A percentile compares a stretch with the other conserved stretches of the same genome.
Conservation (phyloP, 345 rosid species). For the Eutrema japonicum region DNA sequence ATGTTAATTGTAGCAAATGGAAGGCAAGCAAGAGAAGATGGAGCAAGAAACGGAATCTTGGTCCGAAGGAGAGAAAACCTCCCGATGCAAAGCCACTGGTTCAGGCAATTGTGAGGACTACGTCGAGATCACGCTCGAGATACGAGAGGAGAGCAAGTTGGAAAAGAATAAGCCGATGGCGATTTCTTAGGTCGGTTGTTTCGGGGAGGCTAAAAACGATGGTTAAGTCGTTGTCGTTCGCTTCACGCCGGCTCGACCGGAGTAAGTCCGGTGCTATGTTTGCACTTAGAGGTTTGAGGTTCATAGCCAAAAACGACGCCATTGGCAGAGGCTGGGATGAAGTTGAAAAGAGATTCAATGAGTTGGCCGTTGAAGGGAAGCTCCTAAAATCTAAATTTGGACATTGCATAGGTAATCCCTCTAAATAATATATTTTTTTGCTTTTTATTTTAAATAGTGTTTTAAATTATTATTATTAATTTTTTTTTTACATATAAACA, state of each 20-base stretch:
- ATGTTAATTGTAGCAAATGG: slow-evolving; percentile 10
- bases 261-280: slow-evolving; percentile 69
- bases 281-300: slow-evolving; percentile 68
- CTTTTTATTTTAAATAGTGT: background rate
- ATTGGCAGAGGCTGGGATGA: slow-evolving; percentile 66
- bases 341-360: slow-evolving; percentile 60
- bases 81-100: slow-evolving; percentile 16
- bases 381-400: slow-evolving; percentile 67
- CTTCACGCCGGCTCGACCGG: slow-evolving; percentile 50
- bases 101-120: slow-evolving; percentile 6
- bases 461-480: background rate
- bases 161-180: slow-evolving; percentile 32
- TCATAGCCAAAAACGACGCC: slow-evolving; percentile 52
- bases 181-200: slow-evolving; percentile 41
- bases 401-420: slow-evolving; percentile 68
- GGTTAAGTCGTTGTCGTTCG: slow-evolving; percentile 46
- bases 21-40: background rate
- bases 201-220: slow-evolving; percentile 65
- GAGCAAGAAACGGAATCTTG: slow-evolving; percentile 20
- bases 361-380: slow-evolving; percentile 53
- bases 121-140: slow-evolving; percentile 66
- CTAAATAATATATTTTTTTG: background rate
- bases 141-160: slow-evolving; percentile 48
- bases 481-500: background rate
- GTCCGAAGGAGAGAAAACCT: slow-evolving; percentile 25